A percentile compares a stretch with the other conserved stretches of the same genome.
Evolutionary conservation across 352 stramenopile species (phyloP).

Genomic region (Blastocystis sp.): DNA sequence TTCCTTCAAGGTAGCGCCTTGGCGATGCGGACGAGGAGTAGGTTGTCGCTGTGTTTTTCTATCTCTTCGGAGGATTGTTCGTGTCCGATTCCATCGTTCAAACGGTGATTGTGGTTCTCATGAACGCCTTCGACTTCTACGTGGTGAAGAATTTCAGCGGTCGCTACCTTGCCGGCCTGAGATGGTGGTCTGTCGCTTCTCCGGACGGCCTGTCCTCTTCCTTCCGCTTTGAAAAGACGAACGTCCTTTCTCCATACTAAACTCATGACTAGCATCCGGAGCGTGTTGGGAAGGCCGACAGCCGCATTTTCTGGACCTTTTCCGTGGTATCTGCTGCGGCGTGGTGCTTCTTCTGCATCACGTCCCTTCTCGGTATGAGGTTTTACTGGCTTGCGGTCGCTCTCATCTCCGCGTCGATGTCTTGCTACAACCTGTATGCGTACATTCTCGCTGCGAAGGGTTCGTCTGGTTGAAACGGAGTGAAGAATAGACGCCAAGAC

Average conservation of each 20-base stretch:
- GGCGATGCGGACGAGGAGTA: neutral
- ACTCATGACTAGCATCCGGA: constrained; percentile 40
- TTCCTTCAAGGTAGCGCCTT: constrained; percentile 39
- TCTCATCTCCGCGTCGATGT: neutral
- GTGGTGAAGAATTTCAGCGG: constrained; percentile 65
- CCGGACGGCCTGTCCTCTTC: constrained; percentile 13
- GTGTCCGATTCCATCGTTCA: constrained; percentile 3
- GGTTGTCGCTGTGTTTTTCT: constrained; percentile 42
- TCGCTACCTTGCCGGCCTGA: constrained; percentile 43
- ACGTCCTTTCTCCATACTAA: neutral
- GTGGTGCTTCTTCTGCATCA: constrained; percentile 29
- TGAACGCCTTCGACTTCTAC: constrained; percentile 45
- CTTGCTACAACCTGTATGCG: constrained; percentile 51
- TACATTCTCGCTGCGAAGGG: constrained; percentile 34
- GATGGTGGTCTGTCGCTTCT: constrained; percentile 39
- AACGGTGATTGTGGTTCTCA: constrained; percentile 40
- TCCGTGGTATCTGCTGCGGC: neutral
- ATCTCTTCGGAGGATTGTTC: constrained; percentile 55
- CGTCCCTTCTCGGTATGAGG: constrained; percentile 2
- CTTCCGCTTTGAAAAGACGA: constrained; percentile 64
- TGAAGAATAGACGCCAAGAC: constrained; percentile 43
- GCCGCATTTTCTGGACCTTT: constrained; percentile 64
- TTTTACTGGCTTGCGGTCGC: constrained; percentile 30
- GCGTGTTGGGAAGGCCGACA: constrained; percentile 23
- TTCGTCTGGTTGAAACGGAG: neutral